A percentile compares a stretch with the other conserved stretches of the same genome.
phyloP scores from a whole-genome alignment of 768 basidiomycete genomes.

The Calvatia gigantea region DNA sequence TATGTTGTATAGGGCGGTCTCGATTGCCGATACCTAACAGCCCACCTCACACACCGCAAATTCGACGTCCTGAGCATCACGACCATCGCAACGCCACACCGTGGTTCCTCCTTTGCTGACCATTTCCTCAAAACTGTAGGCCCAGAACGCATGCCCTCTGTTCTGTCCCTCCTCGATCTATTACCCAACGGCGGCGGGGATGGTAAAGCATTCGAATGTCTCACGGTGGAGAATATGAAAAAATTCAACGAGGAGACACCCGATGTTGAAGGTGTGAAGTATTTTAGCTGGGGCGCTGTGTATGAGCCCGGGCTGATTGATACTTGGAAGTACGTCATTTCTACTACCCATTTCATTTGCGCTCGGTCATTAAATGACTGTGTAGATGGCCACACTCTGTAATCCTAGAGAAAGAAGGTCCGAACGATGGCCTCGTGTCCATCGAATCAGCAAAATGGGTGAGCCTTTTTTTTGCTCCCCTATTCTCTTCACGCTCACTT shows the following conservation, averaged over 20 bases:
- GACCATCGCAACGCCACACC: conserved; percentile 93
- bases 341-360: conserved; percentile 11
- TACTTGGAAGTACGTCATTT: conserved; percentile 64
- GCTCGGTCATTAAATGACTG: conserved; percentile 14
- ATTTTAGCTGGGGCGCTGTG: conserved; percentile 94
- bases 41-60: conserved; percentile 65
- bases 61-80: conserved; percentile 87
- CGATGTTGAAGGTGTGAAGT: conserved; percentile 73
- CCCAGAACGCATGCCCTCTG: conserved; percentile 58
- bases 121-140: conserved; percentile 82
- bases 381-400: conserved; percentile 70
- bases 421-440: conserved; percentile 92
- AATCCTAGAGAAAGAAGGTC: conserved; percentile 82
- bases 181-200: conserved; percentile 93
- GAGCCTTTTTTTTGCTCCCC: conserved; percentile 12
- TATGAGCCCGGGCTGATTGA: conserved; percentile 90
- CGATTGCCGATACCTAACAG: conserved; percentile 88
- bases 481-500: not conserved
- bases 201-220: conserved; percentile 87
- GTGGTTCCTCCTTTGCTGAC: conserved; percentile 91
- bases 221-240: conserved; percentile 83
- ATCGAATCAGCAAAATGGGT: conserved; percentile 87
- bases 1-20: conserved; percentile 64
- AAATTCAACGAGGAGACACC: conserved; percentile 86
- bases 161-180: conserved; percentile 73